Evolutionary conservation across 2,329 filamentous ascomycete species (phyloP), one percentile per base, ranked within the genome.

Genomic region (Penicillium concentricum): DNA sequence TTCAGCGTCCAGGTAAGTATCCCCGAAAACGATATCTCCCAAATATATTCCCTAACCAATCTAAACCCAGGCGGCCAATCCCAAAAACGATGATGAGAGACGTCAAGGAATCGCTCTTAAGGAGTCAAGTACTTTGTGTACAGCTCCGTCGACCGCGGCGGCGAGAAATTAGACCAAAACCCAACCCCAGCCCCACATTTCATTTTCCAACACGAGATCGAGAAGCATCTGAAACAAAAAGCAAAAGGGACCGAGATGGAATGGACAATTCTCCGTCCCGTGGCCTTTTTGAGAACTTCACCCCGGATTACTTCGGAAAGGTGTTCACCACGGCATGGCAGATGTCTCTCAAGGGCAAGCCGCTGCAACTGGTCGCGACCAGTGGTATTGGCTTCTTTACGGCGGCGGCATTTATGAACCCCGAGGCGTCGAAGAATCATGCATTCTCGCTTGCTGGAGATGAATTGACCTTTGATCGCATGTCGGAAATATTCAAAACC

Each of bases 121-220:
- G 77, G 78, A 13, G 82, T 88, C 38, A 75, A 79, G 57, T 81
- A 85, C 65, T 86, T 89, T 62, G 80, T 89, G 43, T 89, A 87
- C 72, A 82, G 79, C 30, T 84, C 80, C 51, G 84, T 87, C 26
- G 87, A 89, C 60, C 83, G 87, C 38, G 84, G 85, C 42, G 84
- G 85, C 44, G 79, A 82, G 38, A 72, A 73, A 2, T 78, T 77
- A 6, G 81, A 78, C 45, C 79, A 81, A 64, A 77, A 79, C 5
- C 74, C 79, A 0, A 87, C 85, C 0, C 66, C 76, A 0, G 78
- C 88, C 45, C 82, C 84, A 0, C 85, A 89, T 69, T 89, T 89
- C 69, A 78, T 78, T 56, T 78, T 72, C 63, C 89, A 89, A 68
- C 79, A 84, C 62, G 70, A 79, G 12, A 85, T 89, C 63, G 87